Base-by-base conservation (phyloP, 2,329 filamentous ascomycete genomes). In the Diaporthe eres region DNA sequence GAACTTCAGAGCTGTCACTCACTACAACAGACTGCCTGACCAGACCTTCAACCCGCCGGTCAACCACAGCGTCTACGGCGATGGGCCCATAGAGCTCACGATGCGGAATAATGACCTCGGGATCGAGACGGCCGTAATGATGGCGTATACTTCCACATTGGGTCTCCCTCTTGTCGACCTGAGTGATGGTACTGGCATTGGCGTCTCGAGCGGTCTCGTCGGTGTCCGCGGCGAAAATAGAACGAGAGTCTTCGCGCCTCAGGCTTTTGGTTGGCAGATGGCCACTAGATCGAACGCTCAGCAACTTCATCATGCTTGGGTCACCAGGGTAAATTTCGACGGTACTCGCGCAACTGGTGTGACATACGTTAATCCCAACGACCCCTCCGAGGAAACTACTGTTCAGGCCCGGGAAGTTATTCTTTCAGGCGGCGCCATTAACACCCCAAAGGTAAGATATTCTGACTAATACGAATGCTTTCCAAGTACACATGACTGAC, bases 191-290 rank as follows among this genome's bases (percentile, higher is more conserved):
- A 67, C 61, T 6, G 61, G 61, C 2, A 67, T 67, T 37, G 61
- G 61, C 5, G 61, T 67, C 10, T 65, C 61, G 19, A 31, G n/a
- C 10, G 61, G 61, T 31, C 25, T 65, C 4, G 39, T 65, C 2
- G 61, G 61, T 4, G 42, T 65, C 0, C 61, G 61, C 2, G 61
- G n/a, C 4, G 61, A 49, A 19, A 65, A 65, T 4, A 47, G 61
- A 7, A 65, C 61, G 7, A 31, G 61, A 3, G 61, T 65, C 1
- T 65, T 65, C 17, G 61, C 61, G 25, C 42, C 61, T n/a, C 61
- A 65, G 42, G 61, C 61, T 34, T 65, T 65, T 2, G 61, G 61
- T 13, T 65, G 61, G 61, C 61, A 65, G 10, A 65, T 65, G 61
- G 61, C 28, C 4, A 15, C 42, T 1, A 49, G 61, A 10, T 51